phyloP scores from a whole-genome alignment of 73 alveolate species.

The Symbiodinium natans region DNA sequence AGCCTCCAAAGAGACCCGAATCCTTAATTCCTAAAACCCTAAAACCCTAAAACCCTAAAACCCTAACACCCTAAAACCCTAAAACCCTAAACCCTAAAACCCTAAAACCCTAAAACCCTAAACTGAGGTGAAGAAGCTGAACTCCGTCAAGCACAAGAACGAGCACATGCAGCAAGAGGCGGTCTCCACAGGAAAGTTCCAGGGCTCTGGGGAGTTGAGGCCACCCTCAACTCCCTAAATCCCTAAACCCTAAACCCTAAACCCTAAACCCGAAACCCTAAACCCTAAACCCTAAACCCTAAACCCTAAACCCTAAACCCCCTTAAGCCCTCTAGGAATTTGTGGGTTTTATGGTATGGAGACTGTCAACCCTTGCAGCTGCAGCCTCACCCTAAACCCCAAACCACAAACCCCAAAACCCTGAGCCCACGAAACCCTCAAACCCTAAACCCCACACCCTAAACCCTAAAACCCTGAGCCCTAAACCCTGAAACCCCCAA shows the following conservation, averaged over 20 bases:
- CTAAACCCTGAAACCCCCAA: background rate
- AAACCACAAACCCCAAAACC: too few relatives aligned
- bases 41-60: too few relatives aligned
- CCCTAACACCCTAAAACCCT: too few relatives aligned
- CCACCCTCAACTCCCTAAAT: background rate
- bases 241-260: background rate
- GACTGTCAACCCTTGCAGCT: too few relatives aligned
- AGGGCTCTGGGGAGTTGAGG: background rate
- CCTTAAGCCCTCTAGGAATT: background rate
- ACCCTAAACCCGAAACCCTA: background rate
- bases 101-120: too few relatives aligned
- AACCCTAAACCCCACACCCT: too few relatives aligned
- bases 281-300: background rate
- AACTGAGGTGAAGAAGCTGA: slow-evolving; percentile 29
- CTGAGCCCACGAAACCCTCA: background rate
- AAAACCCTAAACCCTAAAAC: too few relatives aligned
- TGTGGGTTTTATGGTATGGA: background rate
- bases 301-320: background rate
- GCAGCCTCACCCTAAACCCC: too few relatives aligned
- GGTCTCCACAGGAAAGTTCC: background rate
- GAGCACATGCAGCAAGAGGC: background rate
- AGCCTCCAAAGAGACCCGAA: background rate
- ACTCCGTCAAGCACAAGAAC: slow-evolving; percentile 4
- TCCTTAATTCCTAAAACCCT: too few relatives aligned
- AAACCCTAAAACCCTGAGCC: too few relatives aligned